These are phyloP conservation scores for Trichoderma gracile DNA, from an alignment of 2,329 filamentous ascomycete species.

Conservation along the genomic window DNA sequence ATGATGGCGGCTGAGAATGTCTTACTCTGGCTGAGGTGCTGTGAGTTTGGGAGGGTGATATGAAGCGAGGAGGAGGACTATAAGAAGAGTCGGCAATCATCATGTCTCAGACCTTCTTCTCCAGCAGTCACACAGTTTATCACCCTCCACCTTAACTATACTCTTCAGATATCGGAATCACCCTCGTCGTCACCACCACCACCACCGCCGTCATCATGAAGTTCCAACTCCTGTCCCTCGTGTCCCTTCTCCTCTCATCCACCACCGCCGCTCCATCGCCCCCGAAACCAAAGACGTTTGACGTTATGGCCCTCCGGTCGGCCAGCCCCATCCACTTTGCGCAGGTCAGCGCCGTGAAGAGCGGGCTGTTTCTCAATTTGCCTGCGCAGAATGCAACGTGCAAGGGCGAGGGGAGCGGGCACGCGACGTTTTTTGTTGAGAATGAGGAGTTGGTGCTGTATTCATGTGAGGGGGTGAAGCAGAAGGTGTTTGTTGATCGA, in stretches of 20 bases:
- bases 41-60: not conserved
- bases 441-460: constrained; percentile 52
- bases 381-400: constrained; percentile 52
- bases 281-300: not conserved
- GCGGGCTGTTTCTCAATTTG: constrained; percentile 48
- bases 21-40: not conserved
- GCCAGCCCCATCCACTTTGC: constrained; percentile 51
- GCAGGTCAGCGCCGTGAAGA: constrained; percentile 46
- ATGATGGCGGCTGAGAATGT: not conserved
- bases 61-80: not conserved
- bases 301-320: constrained; percentile 49
- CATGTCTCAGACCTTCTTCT: not conserved
- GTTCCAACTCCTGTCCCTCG: not conserved
- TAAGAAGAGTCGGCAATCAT: not conserved
- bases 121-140: not conserved
- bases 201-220: constrained; percentile 5
- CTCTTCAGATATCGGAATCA: not conserved
- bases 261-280: not conserved
- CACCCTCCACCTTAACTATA: too few species aligned
- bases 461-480: constrained; percentile 42
- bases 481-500: constrained; percentile 56
- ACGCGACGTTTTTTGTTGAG: constrained; percentile 53
- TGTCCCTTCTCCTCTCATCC: constrained; percentile 8
- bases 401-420: constrained; percentile 41
- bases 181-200: too few species aligned